Evolutionary conservation across 2,329 filamentous ascomycete genomes (phyloP).

Genomic region (Sphaerostilbella broomeana): DNA sequence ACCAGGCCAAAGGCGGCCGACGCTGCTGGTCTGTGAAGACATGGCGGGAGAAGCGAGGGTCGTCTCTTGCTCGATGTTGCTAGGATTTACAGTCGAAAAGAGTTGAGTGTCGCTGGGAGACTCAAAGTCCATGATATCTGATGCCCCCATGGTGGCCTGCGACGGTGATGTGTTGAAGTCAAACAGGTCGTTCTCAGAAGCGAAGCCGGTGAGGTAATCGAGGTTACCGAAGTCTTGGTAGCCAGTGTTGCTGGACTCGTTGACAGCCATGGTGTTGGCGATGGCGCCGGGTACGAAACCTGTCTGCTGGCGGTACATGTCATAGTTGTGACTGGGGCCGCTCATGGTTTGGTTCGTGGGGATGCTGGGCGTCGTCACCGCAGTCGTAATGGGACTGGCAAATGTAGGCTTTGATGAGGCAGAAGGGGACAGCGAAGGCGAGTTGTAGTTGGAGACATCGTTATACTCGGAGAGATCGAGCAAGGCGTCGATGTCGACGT

Average conservation of each 20-base stretch:
- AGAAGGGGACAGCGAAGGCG: conserved; percentile 53
- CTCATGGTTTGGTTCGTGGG: conserved; percentile 57
- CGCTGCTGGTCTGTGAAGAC: conserved; percentile 46
- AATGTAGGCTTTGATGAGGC: conserved; percentile 48
- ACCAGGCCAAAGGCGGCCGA: conserved; percentile 80
- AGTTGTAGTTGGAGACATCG: conserved; percentile 48
- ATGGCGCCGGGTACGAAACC: conserved; percentile 81
- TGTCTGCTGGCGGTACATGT: conserved; percentile 91
- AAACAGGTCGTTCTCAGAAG: conserved; percentile 58
- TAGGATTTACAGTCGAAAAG: conserved; percentile 64
- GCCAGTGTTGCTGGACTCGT: conserved; percentile 51
- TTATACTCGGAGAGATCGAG: conserved; percentile 60
- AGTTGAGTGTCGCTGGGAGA: conserved; percentile 48
- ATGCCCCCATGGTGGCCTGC: conserved; percentile 49
- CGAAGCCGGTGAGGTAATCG: conserved; percentile 49
- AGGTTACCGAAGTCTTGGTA: conserved; percentile 45
- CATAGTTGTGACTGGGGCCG: conserved; percentile 90
- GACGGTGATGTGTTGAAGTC: conserved; percentile 67
- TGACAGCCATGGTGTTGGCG: conserved; percentile 72
- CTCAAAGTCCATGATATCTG: conserved; percentile 54
- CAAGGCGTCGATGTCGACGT: conserved; percentile 50
- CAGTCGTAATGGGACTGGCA: conserved; percentile 44
- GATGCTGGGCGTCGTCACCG: conserved; percentile 49
- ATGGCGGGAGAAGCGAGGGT: conserved; percentile 43
- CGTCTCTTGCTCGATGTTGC: conserved; percentile 55